Base-by-base conservation (phyloP, 169 alveolate species). In the Eimeria maxima region DNA sequence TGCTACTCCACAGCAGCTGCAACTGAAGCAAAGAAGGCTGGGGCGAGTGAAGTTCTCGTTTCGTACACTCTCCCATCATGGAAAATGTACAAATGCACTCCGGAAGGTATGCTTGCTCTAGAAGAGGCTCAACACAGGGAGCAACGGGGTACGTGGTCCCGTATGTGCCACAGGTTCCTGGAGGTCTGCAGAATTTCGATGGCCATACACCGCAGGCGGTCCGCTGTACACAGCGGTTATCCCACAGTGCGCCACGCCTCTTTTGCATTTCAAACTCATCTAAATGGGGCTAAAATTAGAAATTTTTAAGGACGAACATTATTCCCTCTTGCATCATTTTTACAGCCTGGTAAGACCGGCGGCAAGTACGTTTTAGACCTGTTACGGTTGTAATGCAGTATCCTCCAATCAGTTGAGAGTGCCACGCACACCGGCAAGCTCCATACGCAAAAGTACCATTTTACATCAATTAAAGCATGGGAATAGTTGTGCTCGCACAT, bases 11-110 rank as follows among this genome's bases (percentile, higher is more conserved):
- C 71, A 50, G 73, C 16, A 10, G 47, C 47, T 47, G 53, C 42
- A 81, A 50, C 29, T 81, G 90, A 47, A 81, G 73, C 27, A 81
- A 10, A 11, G 90, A 45, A n/a, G 42, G 69, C 63, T 29, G 60
- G 1, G 87, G 69, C 3, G 7, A 67, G 22, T 16, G 89, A 4
- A 73, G 13, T 76, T 47, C 44, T 78, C 44, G 90, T 20, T 24
- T 24, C 16, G 10, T 50, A n/a, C 29, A 20, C 20, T 29, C 90
- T 14, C 73, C 73, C 69, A 81, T 74, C 57, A 42, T 74, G 57
- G 14, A 74, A 38, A 74, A 3, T 24, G 29, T 10, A 74, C 10
- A 3, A 67, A 67, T n/a, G 78, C 18, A n/a, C 47, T 3, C 20
- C 5, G 22, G 27, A 67, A 67, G 20, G 20, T 27, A 8, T 27